These are phyloP conservation scores for Euphorbia tirucalli DNA, from an alignment of 345 rosid species.

Conservation along the genomic window DNA sequence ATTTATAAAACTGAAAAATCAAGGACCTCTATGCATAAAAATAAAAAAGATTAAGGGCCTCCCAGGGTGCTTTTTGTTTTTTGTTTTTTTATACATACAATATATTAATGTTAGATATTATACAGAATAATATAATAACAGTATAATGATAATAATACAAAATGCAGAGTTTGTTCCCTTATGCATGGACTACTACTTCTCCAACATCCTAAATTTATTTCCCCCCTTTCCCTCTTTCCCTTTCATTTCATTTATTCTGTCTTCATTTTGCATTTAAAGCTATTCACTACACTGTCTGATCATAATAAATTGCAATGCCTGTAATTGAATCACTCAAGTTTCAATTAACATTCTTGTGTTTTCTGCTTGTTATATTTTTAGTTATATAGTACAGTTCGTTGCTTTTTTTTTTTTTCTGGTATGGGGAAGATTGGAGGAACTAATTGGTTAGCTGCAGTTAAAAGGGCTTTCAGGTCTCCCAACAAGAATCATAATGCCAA, in stretches of 20 bases:
- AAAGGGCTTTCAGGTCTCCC: constrained; percentile 29
- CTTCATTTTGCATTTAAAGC: constrained; percentile 28
- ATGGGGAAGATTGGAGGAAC: constrained; percentile 26
- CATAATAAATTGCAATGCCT: constrained; percentile 2
- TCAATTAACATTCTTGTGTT: background rate
- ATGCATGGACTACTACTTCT: constrained; percentile 27
- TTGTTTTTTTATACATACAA: no score
- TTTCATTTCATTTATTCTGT: constrained; percentile 27
- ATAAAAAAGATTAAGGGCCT: no score
- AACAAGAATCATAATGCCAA: constrained; percentile 4
- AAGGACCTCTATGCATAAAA: no score
- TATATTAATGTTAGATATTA: no score
- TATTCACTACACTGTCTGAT: constrained; percentile 27
- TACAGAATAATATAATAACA: constrained; percentile 8
- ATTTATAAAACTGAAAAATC: no score
- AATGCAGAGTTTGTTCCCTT: constrained; percentile 13
- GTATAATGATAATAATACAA: background rate
- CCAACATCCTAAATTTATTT: constrained; percentile 1
- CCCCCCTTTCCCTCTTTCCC: background rate
- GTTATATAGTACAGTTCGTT: background rate
- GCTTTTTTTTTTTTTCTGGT: background rate
- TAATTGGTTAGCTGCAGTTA: constrained; percentile 24
- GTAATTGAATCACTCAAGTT: background rate
- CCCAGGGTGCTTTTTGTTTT: no score
- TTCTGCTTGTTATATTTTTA: background rate